Evolutionary conservation across 2,329 filamentous ascomycete species (phyloP).

Genomic region (Amphichorda felina): DNA sequence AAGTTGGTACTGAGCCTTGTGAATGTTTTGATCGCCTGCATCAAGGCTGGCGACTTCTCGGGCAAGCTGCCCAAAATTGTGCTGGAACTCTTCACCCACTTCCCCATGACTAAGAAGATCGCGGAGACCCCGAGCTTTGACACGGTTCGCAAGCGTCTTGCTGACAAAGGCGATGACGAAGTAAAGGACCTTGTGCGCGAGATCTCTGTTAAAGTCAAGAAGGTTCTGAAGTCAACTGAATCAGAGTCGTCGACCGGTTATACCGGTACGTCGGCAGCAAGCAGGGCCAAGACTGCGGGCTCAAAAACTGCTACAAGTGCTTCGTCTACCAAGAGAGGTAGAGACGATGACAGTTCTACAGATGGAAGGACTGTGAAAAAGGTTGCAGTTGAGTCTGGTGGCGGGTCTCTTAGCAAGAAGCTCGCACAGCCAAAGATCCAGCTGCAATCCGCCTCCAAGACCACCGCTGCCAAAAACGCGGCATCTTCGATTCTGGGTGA

Average conservation of each 20-base stretch:
- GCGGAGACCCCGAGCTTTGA: conserved; percentile 55
- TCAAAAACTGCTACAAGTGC: conserved; percentile 16
- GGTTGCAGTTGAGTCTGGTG: conserved; percentile 25
- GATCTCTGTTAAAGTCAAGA: conserved; percentile 37
- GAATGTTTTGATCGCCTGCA: conserved; percentile 40
- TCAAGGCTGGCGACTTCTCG: conserved; percentile 38
- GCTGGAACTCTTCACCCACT: conserved; percentile 48
- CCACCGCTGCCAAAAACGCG: conserved; percentile 16
- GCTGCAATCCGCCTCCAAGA: conserved; percentile 15
- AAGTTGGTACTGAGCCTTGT: conserved; percentile 44
- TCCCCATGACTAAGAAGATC: conserved; percentile 49
- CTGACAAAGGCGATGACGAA: conserved; percentile 52
- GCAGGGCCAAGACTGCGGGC: conserved; percentile 19
- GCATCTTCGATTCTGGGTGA: conserved; percentile 30
- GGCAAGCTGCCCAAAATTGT: conserved; percentile 41
- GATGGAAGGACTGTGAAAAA: conserved; percentile 29
- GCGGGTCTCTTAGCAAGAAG: conserved; percentile 25
- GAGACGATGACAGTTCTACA: conserved; percentile 21
- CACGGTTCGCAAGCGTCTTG: conserved; percentile 50
- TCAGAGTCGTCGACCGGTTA: conserved; percentile 22
- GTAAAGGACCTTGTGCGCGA: conserved; percentile 48
- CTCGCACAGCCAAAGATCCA: conserved; percentile 22
- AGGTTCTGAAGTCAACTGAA: conserved; percentile 22
- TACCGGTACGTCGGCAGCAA: conserved; percentile 25
- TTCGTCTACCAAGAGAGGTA: conserved; percentile 20